These are phyloP conservation scores for Paracorniculantispora psalliotae DNA, from an alignment of 2,329 filamentous ascomycete species.

Conservation along the genomic window DNA sequence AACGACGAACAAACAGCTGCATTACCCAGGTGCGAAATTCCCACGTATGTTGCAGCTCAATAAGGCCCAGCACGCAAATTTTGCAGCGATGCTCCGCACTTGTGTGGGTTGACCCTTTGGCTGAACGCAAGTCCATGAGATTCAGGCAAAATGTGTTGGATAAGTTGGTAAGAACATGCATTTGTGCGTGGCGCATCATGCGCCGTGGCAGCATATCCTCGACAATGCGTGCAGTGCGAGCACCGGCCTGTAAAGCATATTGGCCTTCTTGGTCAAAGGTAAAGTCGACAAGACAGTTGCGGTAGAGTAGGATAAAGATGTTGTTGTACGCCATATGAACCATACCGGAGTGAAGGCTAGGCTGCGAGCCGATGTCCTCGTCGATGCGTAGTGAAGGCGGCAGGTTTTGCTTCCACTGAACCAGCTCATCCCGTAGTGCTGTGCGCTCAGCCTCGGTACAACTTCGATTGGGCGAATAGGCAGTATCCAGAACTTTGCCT, in stretches of 20 bases:
- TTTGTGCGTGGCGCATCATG: constrained; percentile 36
- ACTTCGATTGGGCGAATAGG: constrained; percentile 14
- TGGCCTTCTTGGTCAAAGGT: constrained; percentile 30
- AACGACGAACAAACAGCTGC: constrained; percentile 43
- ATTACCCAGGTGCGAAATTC: constrained; percentile 44
- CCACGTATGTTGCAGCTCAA: constrained; percentile 45
- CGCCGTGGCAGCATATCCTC: constrained; percentile 42
- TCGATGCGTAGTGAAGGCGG: constrained; percentile 19
- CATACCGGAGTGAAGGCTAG: constrained; percentile 34
- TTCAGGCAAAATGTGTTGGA: constrained; percentile 46
- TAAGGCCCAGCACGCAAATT: constrained; percentile 41
- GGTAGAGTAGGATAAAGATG: constrained; percentile 40
- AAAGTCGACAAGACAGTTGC: constrained; percentile 35
- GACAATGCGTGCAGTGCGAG: constrained; percentile 40
- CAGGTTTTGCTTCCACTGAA: constrained; percentile 34
- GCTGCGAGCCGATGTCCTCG: constrained; percentile 22
- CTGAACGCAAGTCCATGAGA: constrained; percentile 36
- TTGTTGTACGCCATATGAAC: constrained; percentile 44
- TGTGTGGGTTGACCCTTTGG: constrained; percentile 33
- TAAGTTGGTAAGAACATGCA: constrained; percentile 43
- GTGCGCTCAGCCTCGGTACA: constrained; percentile 26
- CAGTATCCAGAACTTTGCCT: constrained; percentile 18
- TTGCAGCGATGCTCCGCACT: constrained; percentile 44
- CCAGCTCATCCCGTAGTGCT: constrained; percentile 30
- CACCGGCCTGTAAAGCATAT: constrained; percentile 40